Conservation (phyloP, 2,329 filamentous ascomycete species). For the Elsinoe ampelina region DNA sequence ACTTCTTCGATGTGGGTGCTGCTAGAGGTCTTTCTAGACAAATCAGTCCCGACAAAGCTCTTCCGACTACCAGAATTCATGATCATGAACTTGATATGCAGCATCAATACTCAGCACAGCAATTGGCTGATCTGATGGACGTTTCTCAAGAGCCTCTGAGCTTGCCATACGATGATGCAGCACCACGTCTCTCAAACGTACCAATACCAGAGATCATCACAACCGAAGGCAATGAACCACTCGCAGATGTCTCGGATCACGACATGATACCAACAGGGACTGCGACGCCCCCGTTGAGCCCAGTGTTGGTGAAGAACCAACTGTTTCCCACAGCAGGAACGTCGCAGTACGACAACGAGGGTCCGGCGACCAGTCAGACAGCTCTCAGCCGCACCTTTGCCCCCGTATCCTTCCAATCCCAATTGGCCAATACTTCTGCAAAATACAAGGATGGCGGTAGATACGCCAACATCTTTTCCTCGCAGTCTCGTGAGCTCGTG, state of each 20-base stretch:
- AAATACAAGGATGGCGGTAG: constrained; percentile 45
- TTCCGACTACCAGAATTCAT: constrained; percentile 8
- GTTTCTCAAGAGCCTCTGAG: constrained; percentile 15
- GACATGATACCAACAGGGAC: background rate
- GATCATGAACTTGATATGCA: background rate
- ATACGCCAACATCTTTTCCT: constrained; percentile 25
- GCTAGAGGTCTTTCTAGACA: constrained; percentile 2
- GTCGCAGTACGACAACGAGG: background rate
- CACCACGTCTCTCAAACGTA: background rate
- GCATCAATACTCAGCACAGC: background rate
- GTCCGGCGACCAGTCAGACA: background rate
- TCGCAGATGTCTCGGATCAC: background rate
- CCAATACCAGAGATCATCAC: background rate
- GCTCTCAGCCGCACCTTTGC: constrained; percentile 39
- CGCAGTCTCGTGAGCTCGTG: background rate
- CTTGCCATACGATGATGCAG: too few relatives aligned
- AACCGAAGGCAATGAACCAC: background rate
- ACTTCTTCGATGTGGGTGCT: constrained; percentile 62
- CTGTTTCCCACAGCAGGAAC: constrained; percentile 28
- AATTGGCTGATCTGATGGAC: background rate
- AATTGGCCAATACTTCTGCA: constrained; percentile 36
- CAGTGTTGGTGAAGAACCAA: constrained; percentile 35
- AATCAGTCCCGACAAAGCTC: constrained; percentile 20
- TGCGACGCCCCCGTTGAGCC: constrained; percentile 32
- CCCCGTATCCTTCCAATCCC: constrained; percentile 42